A percentile compares a stretch with the other conserved stretches of the same genome.
These are phyloP conservation scores for Xylariaceae sp. DNA, from an alignment of 2,329 filamentous ascomycete genomes.

Conservation along the genomic window DNA sequence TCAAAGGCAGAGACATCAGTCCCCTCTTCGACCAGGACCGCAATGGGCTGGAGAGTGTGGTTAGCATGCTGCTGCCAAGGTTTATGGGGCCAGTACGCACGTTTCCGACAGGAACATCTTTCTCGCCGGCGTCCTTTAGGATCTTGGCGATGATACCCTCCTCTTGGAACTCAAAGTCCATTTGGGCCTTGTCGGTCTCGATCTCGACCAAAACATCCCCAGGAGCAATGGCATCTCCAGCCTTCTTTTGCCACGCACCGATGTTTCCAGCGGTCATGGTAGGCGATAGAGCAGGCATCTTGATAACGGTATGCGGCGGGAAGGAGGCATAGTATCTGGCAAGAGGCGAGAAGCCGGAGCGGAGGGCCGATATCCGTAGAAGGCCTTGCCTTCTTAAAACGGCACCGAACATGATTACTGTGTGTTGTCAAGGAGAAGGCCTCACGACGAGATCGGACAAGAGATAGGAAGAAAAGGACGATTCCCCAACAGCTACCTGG, in stretches of 20 bases:
- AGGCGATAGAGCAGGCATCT: conserved; percentile 96
- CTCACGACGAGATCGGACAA: conserved; percentile 30
- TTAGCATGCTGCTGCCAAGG: conserved; percentile 26
- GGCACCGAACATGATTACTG: conserved; percentile 64
- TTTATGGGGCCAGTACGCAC: conserved; percentile 62
- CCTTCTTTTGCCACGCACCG: conserved; percentile 97
- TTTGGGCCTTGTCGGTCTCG: conserved; percentile 99
- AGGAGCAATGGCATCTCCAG: conserved; percentile 82
- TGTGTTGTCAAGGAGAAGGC: conserved; percentile 23
- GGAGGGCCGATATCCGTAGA: conserved; percentile 56
- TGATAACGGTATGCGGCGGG: conserved; percentile 92
- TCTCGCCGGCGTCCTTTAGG: conserved; percentile 88
- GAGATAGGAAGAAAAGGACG: conserved; percentile 5
- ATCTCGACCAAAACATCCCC: conserved; percentile 98
- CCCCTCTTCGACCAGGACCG: conserved; percentile 90
- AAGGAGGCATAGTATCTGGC: conserved; percentile 79
- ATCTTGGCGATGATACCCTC: conserved; percentile 96
- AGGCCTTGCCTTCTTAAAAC: conserved; percentile 68
- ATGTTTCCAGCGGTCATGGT: conserved; percentile 98
- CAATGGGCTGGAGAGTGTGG: conserved; percentile 75
- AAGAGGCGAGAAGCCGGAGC: conserved; percentile 59
- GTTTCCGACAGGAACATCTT: conserved; percentile 92
- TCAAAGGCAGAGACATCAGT: conserved; percentile 87
- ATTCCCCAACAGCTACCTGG: conserved; percentile 21
- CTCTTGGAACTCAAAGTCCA: conserved; percentile 99